These are phyloP conservation scores for Elymus sibiricus DNA, from an alignment of 176 grass and related monocot species.

Conservation along the genomic window DNA sequence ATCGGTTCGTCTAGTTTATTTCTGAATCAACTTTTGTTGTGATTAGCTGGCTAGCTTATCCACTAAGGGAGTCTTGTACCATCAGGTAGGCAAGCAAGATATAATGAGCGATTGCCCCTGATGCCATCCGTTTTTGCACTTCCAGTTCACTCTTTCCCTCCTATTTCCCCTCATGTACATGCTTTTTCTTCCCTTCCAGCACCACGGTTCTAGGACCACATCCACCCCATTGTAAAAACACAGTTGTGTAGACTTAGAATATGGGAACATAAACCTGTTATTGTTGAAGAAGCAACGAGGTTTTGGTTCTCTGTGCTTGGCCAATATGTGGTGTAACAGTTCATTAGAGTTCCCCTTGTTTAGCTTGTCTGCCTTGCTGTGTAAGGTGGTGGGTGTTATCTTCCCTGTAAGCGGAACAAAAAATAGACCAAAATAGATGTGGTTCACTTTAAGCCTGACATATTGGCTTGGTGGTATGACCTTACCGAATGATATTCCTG, in stretches of 20 bases:
- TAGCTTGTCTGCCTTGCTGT: background rate
- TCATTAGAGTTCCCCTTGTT: background rate
- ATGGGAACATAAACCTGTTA: background rate
- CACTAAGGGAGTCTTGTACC: background rate
- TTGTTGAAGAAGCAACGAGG: background rate
- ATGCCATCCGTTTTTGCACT: background rate
- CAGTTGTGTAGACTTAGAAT: background rate
- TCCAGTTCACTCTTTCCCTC: background rate
- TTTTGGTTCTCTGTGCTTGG: background rate
- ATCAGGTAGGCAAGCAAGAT: background rate
- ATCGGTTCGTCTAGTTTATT: background rate
- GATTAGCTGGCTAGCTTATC: background rate
- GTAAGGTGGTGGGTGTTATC: background rate
- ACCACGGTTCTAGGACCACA: background rate
- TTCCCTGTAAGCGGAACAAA: background rate
- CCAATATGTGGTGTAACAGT: conserved; percentile 1
- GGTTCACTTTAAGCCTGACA: conserved; percentile 10
- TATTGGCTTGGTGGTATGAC: background rate
- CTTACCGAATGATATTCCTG: background rate
- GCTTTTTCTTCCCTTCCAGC: background rate
- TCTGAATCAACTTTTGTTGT: background rate
- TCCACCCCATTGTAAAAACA: conserved; percentile 4
- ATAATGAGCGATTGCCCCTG: background rate
- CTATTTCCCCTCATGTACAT: background rate
- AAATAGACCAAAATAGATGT: background rate